A percentile compares a stretch with the other conserved stretches of the same genome.
Evolutionary conservation across 805 yeast species (phyloP).

Genomic region (Schwanniomyces sp.): DNA sequence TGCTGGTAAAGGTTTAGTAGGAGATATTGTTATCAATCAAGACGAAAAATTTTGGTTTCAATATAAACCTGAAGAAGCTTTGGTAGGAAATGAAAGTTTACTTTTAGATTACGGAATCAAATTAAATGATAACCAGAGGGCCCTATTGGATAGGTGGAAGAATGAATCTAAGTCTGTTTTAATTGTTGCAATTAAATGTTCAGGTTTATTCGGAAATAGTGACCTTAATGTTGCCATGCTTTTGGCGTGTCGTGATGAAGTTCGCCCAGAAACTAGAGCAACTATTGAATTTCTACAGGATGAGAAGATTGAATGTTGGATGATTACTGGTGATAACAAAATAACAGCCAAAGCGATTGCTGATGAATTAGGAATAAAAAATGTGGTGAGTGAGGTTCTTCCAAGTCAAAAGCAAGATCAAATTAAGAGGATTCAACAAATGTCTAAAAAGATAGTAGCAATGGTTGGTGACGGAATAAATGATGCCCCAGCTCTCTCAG

Average conservation of each 20-base stretch:
- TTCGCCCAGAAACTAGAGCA: constrained; percentile 54
- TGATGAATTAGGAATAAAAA: constrained; percentile 54
- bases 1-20: constrained; percentile 62
- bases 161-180: constrained; percentile 62
- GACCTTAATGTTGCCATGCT: constrained; percentile 43
- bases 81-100: constrained; percentile 62
- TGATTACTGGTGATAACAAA: constrained; percentile 75
- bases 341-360: constrained; percentile 71
- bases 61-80: constrained; percentile 33
- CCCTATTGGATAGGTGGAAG: constrained; percentile 54
- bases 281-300: constrained; percentile 42
- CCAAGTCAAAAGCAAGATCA: constrained; percentile 72
- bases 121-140: constrained; percentile 32
- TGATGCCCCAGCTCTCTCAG: constrained; percentile 79
- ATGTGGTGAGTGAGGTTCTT: constrained; percentile 67
- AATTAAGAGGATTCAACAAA: constrained; percentile 52
- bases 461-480: constrained; percentile 99
- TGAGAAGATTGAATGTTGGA: constrained; percentile 58
- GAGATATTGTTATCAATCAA: constrained; percentile 26
- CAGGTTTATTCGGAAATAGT: constrained; percentile 21
- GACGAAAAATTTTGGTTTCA: constrained; percentile 30
- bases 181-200: constrained; percentile 46
- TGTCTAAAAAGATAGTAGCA: constrained; percentile 45
- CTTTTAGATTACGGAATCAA: constrained; percentile 47
- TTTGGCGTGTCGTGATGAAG: constrained; percentile 60